These are phyloP conservation scores for Boletus speciosus DNA, from an alignment of 768 basidiomycete species.

Conservation along the genomic window DNA sequence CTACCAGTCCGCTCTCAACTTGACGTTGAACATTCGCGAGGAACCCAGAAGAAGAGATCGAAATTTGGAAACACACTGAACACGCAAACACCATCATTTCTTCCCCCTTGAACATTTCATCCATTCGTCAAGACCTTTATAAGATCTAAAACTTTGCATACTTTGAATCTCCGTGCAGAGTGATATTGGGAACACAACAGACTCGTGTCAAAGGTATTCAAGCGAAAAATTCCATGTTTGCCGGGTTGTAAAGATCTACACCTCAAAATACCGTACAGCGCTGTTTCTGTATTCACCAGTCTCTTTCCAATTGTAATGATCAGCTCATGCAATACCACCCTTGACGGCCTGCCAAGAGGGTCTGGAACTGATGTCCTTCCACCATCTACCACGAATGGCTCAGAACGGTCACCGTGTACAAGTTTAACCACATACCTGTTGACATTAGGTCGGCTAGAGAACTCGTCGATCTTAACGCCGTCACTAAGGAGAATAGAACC, in stretches of 20 bases:
- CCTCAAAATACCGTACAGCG: too few species aligned
- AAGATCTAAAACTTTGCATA: too few species aligned
- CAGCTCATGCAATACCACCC: constrained; percentile 22
- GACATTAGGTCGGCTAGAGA: constrained; percentile 18
- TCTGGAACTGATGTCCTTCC: constrained; percentile 42
- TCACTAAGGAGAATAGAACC: constrained; percentile 8
- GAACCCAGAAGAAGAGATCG: constrained; percentile 43
- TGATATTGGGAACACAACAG: too few species aligned
- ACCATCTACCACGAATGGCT: constrained; percentile 40
- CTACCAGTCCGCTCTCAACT: constrained; percentile 44
- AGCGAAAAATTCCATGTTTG: too few species aligned
- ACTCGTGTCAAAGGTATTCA: too few species aligned
- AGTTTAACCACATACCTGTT: constrained; percentile 7
- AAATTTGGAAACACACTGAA: constrained; percentile 34
- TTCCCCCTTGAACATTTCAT: constrained; percentile 31
- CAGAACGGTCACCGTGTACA: neutral
- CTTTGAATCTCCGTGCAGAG: too few species aligned
- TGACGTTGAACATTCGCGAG: constrained; percentile 43
- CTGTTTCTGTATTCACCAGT: neutral
- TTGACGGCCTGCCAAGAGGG: constrained; percentile 45
- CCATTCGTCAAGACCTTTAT: neutral
- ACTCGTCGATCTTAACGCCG: constrained; percentile 9
- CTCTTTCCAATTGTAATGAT: too few species aligned
- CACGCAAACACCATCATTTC: constrained; percentile 21
- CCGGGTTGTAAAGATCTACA: too few species aligned